phyloP scores from a whole-genome alignment of 768 basidiomycete species.

The Trametes coccinea region DNA sequence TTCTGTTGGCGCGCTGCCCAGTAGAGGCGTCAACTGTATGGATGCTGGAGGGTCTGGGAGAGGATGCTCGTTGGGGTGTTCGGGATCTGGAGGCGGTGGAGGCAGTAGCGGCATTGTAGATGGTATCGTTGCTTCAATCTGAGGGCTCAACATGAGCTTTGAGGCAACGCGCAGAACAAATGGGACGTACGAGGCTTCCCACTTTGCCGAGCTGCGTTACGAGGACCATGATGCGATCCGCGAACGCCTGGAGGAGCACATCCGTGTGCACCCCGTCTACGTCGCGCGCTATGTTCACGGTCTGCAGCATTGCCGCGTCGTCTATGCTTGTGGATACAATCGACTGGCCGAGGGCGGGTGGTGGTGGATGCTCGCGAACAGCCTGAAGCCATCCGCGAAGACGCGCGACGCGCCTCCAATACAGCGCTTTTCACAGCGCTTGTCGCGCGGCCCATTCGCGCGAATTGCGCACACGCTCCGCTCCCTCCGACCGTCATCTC shows the following conservation, averaged over 20 bases:
- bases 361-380: not conserved
- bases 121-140: constrained; percentile 85
- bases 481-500: too few species aligned
- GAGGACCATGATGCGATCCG: constrained; percentile 81
- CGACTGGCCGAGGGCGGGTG: constrained; percentile 10
- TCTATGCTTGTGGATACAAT: not conserved
- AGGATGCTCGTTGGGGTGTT: constrained; percentile 35
- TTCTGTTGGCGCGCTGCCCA: constrained; percentile 73
- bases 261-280: constrained; percentile 67
- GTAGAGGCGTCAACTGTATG: constrained; percentile 72
- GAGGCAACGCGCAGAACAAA: constrained; percentile 7
- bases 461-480: too few species aligned
- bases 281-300: constrained; percentile 51
- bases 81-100: constrained; percentile 37
- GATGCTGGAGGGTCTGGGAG: constrained; percentile 69
- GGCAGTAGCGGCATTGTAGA: constrained; percentile 54
- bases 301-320: constrained; percentile 36
- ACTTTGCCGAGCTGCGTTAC: constrained; percentile 92
- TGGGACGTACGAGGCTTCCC: constrained; percentile 65
- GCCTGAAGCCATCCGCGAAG: not conserved
- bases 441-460: not conserved
- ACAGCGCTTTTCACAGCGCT: not conserved
- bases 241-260: constrained; percentile 73
- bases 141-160: constrained; percentile 12
- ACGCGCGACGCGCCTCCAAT: not conserved